These are phyloP conservation scores for Musa itinerans DNA, from an alignment of 176 grass and related monocot genomes.

Conservation along the genomic window DNA sequence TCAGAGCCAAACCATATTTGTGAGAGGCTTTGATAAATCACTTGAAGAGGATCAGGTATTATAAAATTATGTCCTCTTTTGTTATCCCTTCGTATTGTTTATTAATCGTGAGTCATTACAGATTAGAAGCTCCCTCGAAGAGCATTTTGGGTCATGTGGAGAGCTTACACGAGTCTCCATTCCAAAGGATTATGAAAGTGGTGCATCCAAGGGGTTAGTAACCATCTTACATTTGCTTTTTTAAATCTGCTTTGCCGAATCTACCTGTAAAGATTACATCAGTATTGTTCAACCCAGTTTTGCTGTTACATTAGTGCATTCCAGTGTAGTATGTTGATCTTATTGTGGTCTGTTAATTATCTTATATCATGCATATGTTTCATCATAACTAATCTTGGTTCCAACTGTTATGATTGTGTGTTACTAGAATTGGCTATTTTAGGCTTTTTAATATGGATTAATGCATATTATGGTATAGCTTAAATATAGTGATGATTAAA, in stretches of 20 bases:
- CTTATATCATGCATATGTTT: no score
- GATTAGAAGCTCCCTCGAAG: conserved; percentile 52
- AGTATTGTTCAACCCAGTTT: not conserved
- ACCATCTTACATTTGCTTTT: not conserved
- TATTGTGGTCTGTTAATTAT: no score
- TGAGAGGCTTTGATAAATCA: conserved; percentile 60
- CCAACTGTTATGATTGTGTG: no score
- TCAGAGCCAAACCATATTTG: conserved; percentile 40
- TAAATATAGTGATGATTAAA: no score
- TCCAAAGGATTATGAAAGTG: conserved; percentile 59
- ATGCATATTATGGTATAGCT: no score
- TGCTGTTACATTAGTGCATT: not conserved
- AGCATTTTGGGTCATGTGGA: conserved; percentile 62
- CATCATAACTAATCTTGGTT: no score
- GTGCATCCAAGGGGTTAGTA: conserved; percentile 39
- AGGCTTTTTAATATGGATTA: no score
- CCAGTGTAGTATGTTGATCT: not conserved
- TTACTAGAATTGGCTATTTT: no score
- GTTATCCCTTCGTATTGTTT: not conserved
- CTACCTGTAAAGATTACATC: no score
- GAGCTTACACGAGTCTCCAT: conserved; percentile 51
- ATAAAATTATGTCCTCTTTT: not conserved
- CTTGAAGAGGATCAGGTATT: conserved; percentile 48
- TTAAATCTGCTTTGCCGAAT: no score
- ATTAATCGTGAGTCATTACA: conserved; percentile 9